Conservation (phyloP, 2,329 filamentous ascomycete genomes). For the Fusarium sp. region DNA sequence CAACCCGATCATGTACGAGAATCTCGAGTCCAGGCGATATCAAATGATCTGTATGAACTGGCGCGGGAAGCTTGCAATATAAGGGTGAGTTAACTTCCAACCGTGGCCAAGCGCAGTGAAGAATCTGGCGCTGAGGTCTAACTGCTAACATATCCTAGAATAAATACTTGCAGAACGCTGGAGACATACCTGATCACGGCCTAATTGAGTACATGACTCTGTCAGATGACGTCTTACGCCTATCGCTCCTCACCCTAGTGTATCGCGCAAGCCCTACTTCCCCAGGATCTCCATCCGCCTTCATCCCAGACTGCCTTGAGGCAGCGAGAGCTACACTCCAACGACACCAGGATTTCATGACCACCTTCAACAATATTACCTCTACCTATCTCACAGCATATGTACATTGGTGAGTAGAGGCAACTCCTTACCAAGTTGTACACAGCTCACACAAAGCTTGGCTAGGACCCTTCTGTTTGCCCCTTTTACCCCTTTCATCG, state of each 20-base stretch:
- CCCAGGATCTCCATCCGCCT: not conserved
- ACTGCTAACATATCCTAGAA: not conserved
- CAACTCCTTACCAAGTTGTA: not conserved
- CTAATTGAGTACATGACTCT: not conserved
- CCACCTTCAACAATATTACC: not conserved
- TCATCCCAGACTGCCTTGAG: slow-evolving; percentile 12
- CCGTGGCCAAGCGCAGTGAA: not conserved
- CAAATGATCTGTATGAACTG: not conserved
- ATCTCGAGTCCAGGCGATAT: not conserved
- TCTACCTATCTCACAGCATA: not conserved
- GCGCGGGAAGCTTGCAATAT: not conserved
- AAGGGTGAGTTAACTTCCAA: not conserved
- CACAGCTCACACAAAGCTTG: not conserved
- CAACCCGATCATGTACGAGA: slow-evolving; percentile 6
- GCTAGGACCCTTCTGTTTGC: slow-evolving; percentile 16
- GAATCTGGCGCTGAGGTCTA: not conserved
- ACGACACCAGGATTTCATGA: slow-evolving; percentile 2
- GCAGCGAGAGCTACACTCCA: slow-evolving; percentile 10
- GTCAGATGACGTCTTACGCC: slow-evolving; percentile 23
- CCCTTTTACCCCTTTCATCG: slow-evolving; percentile 19
- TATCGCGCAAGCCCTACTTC: slow-evolving; percentile 15
- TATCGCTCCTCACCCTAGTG: slow-evolving; percentile 21
- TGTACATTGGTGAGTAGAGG: not conserved
- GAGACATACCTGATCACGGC: not conserved
- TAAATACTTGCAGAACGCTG: not conserved